Evolutionary conservation across 2,329 filamentous ascomycete genomes (phyloP).

Genomic region (Sporothrix protearum): DNA sequence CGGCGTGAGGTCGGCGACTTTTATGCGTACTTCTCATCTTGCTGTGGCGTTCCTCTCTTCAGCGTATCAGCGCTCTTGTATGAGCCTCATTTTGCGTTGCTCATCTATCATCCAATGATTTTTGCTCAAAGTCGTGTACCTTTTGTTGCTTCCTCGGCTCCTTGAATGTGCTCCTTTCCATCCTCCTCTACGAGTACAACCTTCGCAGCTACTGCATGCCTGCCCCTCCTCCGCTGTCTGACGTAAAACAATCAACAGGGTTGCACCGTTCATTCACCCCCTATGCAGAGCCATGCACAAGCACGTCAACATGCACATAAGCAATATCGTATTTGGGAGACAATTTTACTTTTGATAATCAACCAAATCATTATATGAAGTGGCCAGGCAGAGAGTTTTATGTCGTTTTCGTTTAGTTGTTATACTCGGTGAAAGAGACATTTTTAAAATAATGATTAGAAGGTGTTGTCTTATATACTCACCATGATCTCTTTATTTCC

Average conservation of each 20-base stretch:
- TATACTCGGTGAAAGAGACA: too few species aligned
- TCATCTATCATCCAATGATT: slow-evolving; percentile 1
- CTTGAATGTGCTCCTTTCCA: background rate
- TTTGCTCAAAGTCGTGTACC: background rate
- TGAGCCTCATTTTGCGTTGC: slow-evolving; percentile 6
- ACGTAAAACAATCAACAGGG: background rate
- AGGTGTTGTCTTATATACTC: too few species aligned
- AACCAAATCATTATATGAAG: background rate
- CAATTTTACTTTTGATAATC: background rate
- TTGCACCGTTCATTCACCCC: background rate
- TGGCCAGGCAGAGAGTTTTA: too few species aligned
- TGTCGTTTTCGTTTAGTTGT: too few species aligned
- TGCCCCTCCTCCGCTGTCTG: background rate
- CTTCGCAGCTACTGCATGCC: background rate
- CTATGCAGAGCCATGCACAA: background rate
- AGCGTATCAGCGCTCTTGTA: background rate
- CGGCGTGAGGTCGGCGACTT: background rate
- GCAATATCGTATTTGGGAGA: background rate
- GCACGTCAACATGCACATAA: background rate
- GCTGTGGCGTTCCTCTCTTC: background rate
- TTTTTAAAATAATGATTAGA: too few species aligned
- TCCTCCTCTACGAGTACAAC: background rate
- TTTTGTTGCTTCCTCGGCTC: background rate
- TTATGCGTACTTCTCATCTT: too few species aligned
- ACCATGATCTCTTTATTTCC: too few species aligned